A percentile compares a stretch with the other conserved stretches of the same genome.
phyloP scores from a whole-genome alignment of 225 moss, liverwort and hornwort species.

The Neckera pumila region DNA sequence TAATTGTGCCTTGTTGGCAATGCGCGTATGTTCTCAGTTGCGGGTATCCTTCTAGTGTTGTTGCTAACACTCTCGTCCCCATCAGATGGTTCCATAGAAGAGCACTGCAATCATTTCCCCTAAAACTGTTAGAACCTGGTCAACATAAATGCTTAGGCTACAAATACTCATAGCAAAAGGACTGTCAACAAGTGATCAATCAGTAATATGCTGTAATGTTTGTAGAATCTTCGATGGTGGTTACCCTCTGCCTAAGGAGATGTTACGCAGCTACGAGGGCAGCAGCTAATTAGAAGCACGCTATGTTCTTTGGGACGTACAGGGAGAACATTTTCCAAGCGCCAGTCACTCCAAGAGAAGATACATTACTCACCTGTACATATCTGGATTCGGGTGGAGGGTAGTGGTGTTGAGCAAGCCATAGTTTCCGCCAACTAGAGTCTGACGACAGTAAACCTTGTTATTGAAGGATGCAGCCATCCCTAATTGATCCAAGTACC shows the following conservation, averaged over 20 bases:
- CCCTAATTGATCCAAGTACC: slow-evolving; percentile 91
- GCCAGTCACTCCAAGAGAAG: not conserved
- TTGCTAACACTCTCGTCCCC: slow-evolving; percentile 59
- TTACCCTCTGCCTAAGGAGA: not conserved
- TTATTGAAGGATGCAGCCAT: slow-evolving; percentile 78
- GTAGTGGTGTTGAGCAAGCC: slow-evolving; percentile 65
- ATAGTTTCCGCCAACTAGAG: slow-evolving; percentile 79
- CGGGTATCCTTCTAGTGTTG: slow-evolving; percentile 21
- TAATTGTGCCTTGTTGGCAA: slow-evolving; percentile 40
- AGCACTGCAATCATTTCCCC: slow-evolving; percentile 32
- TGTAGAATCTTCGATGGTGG: not conserved
- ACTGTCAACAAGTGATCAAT: not conserved
- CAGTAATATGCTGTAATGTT: not conserved
- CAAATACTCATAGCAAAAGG: not conserved
- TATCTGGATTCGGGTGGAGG: slow-evolving; percentile 80
- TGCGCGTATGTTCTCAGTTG: slow-evolving; percentile 68
- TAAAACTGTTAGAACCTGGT: not conserved
- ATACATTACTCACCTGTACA: slow-evolving; percentile 49
- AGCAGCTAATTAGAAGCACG: not conserved
- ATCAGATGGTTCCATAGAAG: slow-evolving; percentile 66
- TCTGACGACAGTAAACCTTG: slow-evolving; percentile 81
- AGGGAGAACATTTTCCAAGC: not conserved
- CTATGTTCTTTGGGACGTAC: not conserved
- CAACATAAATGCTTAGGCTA: not conserved
- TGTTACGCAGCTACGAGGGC: not conserved